Evolutionary conservation across 2,329 filamentous ascomycete genomes (phyloP), one percentile per base, ranked within the genome.

Genomic region (Cladosporium halotolerans): DNA sequence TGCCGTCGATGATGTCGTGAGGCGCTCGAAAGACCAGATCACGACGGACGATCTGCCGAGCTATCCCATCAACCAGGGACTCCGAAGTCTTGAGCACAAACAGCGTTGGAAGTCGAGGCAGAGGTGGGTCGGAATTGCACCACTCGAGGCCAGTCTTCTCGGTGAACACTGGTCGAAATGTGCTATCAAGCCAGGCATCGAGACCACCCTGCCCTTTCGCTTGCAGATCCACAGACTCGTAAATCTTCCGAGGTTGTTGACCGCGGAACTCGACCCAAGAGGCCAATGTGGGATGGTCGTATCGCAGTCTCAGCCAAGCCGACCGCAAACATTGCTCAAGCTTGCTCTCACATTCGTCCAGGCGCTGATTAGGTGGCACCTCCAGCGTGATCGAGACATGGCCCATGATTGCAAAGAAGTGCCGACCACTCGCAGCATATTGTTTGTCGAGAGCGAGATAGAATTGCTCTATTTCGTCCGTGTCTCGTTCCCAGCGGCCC

Each of bases 341-440:
- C 2, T 14, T 23, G 9, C 16, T 14, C 28, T 50, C 39, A 14
- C 47, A 43, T 1, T 33, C 16, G 2, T 23, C 39, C 14, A 23
- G 28, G 7, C 10, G 14, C n/a, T 43, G 39, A 14, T 13, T 28
- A 9, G 28, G 9, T 19, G 28, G 14, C 3, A 50, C 28, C 3
- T 50, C 28, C 14, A 42, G 19, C 8, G 28, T 33, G 23, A 50
- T 28, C n/a, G 47, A 43, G n/a, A 50, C 9, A 33, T 50, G 47
- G 9, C 47, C 47, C 47, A 50, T 50, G 31, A 50, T 50, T 9
- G 47, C 47, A 31, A 50, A 50, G 10, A 50, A 18, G 39, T 50
- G 47, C 7, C 47, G 47, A 7, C 47, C 47, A 3, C 38, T 42
- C 6, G 47, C 47, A 18, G 47, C 23, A 13, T 33, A 50, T 14